Conservation (phyloP, 129 eudicot genomes). For the Apium graveolens region DNA sequence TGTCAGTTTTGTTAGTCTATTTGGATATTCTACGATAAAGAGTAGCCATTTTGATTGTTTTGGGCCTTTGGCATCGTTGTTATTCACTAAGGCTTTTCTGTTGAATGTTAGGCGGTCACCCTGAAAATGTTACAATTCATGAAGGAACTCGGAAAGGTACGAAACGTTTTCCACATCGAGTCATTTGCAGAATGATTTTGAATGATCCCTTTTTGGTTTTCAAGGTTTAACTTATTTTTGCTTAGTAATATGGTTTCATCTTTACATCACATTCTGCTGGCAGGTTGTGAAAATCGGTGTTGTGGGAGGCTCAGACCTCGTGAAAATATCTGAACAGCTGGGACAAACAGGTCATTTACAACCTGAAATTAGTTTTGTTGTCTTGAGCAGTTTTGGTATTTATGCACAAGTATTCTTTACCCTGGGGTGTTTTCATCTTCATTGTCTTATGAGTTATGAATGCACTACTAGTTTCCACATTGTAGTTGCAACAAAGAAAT, state of each 20-base stretch:
- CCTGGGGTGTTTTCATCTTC: not conserved
- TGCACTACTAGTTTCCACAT: not conserved
- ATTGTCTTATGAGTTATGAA: not conserved
- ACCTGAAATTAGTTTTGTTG: not conserved
- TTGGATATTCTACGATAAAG: not conserved
- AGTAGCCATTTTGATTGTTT: not conserved
- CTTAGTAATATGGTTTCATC: constrained; percentile 7
- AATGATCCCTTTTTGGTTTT: not conserved
- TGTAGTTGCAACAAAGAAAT: not conserved
- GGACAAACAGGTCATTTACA: constrained; percentile 60
- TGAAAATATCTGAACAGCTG: constrained; percentile 92
- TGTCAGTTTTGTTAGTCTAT: not conserved
- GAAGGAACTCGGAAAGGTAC: constrained; percentile 80
- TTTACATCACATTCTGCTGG: constrained; percentile 14
- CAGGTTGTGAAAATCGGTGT: constrained; percentile 82
- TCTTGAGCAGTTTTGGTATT: not conserved
- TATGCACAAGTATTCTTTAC: not conserved
- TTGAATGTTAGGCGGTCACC: constrained; percentile 54
- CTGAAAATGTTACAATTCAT: constrained; percentile 72
- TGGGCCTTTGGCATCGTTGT: not conserved
- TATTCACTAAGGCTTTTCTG: constrained; percentile 5
- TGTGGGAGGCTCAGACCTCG: constrained; percentile 97
- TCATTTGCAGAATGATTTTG: not conserved
- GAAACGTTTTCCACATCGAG: not conserved
- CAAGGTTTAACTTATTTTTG: not conserved